phyloP scores from a whole-genome alignment of 805 yeast genomes.

The Scheffersomyces stipitis region DNA sequence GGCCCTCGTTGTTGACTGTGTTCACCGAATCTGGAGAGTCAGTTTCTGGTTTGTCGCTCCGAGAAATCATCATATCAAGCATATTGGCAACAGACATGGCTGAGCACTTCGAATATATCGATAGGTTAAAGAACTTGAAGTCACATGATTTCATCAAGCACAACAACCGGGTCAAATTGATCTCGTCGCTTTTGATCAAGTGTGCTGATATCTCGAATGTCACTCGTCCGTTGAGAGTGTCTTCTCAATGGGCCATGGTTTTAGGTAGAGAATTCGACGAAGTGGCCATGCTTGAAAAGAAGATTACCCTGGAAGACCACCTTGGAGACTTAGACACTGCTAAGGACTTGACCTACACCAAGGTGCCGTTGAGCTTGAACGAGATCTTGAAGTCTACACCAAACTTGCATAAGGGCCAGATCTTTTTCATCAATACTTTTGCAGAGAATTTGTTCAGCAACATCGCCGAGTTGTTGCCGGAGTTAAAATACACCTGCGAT shows the following conservation, averaged over 20 bases:
- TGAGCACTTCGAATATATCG: conserved; percentile 71
- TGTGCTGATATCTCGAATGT: conserved; percentile 97
- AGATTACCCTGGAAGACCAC: conserved; percentile 13
- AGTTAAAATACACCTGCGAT: conserved; percentile 54
- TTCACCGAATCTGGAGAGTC: conserved; percentile 12
- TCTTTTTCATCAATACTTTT: conserved; percentile 79
- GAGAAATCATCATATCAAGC: conserved; percentile 32
- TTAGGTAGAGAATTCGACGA: conserved; percentile 76
- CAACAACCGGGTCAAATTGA: conserved; percentile 35
- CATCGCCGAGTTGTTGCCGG: conserved; percentile 61
- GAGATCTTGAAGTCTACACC: conserved; percentile 50
- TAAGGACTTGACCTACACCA: conserved; percentile 22
- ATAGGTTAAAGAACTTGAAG: conserved; percentile 39
- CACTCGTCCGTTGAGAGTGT: conserved; percentile 71
- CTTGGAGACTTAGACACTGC: conserved; percentile 5
- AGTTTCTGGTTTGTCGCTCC: conserved; percentile 16
- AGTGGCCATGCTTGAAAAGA: conserved; percentile 52
- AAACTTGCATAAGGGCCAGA: conserved; percentile 64
- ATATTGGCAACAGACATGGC: conserved; percentile 85
- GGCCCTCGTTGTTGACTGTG: conserved; percentile 48
- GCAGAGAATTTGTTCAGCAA: conserved; percentile 74
- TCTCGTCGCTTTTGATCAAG: conserved; percentile 74
- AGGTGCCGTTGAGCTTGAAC: conserved; percentile 40
- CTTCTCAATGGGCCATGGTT: conserved; percentile 85
- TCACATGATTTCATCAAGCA: conserved; percentile 16